A percentile compares a stretch with the other conserved stretches of the same genome.
Conservation (phyloP, 441 rosid genomes). For the Gossypium davidsonii region DNA sequence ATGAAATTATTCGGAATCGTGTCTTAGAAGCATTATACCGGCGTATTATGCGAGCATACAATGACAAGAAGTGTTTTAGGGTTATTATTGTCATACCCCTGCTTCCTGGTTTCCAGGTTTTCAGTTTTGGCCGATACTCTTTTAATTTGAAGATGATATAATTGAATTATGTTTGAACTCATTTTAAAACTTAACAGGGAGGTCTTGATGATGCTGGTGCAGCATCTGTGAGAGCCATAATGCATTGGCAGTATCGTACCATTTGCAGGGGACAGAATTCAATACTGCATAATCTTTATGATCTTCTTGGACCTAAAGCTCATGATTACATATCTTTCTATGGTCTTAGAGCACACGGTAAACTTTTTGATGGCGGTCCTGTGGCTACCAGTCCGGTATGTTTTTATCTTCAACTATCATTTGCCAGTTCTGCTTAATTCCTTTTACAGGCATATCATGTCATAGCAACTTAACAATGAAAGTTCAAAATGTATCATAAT, state of each 20-base stretch:
- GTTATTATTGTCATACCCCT: constrained; percentile 90
- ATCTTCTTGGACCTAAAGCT: constrained; percentile 66
- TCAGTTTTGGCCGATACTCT: constrained; percentile 16
- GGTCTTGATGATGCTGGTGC: constrained; percentile 97
- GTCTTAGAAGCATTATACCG: constrained; percentile 78
- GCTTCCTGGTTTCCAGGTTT: constrained; percentile 97
- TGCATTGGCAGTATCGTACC: constrained; percentile 99
- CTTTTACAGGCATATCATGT: neutral
- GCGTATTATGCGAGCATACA: constrained; percentile 77
- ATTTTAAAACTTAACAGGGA: constrained; percentile 49
- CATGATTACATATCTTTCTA: constrained; percentile 90
- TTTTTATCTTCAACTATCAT: constrained; percentile 1
- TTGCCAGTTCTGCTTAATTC: neutral
- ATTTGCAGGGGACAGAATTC: constrained; percentile 87
- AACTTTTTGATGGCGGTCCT: constrained; percentile 80
- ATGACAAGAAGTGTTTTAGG: constrained; percentile 81
- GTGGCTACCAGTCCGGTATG: constrained; percentile 92
- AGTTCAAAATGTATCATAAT: neutral
- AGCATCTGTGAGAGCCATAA: constrained; percentile 96
- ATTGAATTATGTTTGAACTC: constrained; percentile 6
- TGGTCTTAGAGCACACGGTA: constrained; percentile 84
- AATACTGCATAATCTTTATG: constrained; percentile 68
- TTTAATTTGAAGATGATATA: constrained; percentile 12
- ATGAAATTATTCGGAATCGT: constrained; percentile 77
- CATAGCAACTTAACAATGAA: neutral